Percentiles rank a stretch among this genome's conserved stretches.
Evolutionary conservation across 306 rosid genomes (phyloP).

Genomic region (Glycyrrhiza uralensis): DNA sequence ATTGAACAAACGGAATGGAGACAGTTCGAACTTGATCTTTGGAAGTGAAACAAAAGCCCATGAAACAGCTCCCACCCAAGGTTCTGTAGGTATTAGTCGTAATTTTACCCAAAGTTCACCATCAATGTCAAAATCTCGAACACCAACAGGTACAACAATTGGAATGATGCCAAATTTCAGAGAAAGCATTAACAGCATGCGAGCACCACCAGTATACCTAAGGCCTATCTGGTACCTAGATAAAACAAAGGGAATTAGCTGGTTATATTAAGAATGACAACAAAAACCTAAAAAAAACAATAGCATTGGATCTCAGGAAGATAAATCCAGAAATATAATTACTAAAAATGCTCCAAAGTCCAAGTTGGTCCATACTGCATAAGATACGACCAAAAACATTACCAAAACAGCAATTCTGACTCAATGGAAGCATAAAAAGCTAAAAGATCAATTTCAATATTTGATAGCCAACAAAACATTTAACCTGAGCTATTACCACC

Average conservation of each 20-base stretch:
- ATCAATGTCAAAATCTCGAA: slow-evolving; percentile 95
- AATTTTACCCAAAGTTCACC: slow-evolving; percentile 99
- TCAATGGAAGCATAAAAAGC: slow-evolving; percentile 10
- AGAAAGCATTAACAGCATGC: slow-evolving; percentile 86
- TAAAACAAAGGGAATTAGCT: slow-evolving; percentile 13
- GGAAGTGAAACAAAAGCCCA: slow-evolving; percentile 99
- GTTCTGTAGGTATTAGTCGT: slow-evolving; percentile 79
- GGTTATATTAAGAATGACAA: slow-evolving; percentile 1
- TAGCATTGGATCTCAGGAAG: slow-evolving; percentile 1
- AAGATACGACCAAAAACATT: neutral
- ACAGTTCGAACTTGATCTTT: slow-evolving; percentile 89
- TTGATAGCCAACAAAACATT: neutral
- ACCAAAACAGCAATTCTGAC: slow-evolving; percentile 1
- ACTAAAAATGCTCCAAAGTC: slow-evolving; percentile 2
- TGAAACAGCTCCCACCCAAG: slow-evolving; percentile 95
- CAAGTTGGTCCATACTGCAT: neutral
- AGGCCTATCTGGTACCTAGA: slow-evolving; percentile 98
- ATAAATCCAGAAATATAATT: neutral
- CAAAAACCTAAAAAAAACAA: neutral
- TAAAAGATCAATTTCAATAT: neutral
- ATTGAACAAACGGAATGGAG: slow-evolving; percentile 96
- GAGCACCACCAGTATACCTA: slow-evolving; percentile 96
- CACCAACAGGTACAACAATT: slow-evolving; percentile 81
- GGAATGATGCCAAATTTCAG: slow-evolving; percentile 90
- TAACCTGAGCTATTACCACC: neutral